Conservation (phyloP, 1,139 yeast genomes). For the Sugiyamaella xylanicola region DNA sequence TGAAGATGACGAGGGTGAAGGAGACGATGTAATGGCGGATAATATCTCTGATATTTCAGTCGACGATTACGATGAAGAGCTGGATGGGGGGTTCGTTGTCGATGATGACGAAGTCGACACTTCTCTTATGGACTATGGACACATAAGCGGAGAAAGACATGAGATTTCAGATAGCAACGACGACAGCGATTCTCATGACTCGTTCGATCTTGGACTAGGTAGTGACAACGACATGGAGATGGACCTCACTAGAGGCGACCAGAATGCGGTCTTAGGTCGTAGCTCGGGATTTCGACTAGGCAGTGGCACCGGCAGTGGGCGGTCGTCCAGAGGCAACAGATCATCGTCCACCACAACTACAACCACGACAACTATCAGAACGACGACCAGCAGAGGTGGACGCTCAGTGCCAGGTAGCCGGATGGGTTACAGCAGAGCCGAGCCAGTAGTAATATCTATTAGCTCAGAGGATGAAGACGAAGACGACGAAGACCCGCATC, state of each 20-base stretch:
- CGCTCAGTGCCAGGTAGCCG: no score
- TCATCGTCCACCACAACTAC: background rate
- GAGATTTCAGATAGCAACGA: no score
- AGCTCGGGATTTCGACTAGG: background rate
- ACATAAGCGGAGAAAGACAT: no score
- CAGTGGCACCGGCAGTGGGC: background rate
- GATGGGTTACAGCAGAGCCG: no score
- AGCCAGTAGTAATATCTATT: no score
- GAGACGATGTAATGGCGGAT: conserved; percentile 16
- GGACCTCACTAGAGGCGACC: conserved; percentile 7
- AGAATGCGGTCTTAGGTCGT: conserved; percentile 7
- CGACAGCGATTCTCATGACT: conserved; percentile 1
- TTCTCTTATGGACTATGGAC: no score
- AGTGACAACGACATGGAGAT: conserved; percentile 8
- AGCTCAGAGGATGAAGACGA: conserved; percentile 1
- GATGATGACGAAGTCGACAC: conserved; percentile 14
- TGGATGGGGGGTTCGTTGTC: conserved; percentile 23
- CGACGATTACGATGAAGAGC: conserved; percentile 23
- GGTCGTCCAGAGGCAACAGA: background rate
- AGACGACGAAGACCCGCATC: background rate
- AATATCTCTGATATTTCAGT: conserved; percentile 18
- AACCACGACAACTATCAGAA: background rate
- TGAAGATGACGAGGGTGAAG: conserved; percentile 19
- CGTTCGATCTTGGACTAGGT: conserved; percentile 3
- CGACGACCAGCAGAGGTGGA: no score